Conservation (phyloP, 179 eudicot genomes). For the Spinacia oleracea region DNA sequence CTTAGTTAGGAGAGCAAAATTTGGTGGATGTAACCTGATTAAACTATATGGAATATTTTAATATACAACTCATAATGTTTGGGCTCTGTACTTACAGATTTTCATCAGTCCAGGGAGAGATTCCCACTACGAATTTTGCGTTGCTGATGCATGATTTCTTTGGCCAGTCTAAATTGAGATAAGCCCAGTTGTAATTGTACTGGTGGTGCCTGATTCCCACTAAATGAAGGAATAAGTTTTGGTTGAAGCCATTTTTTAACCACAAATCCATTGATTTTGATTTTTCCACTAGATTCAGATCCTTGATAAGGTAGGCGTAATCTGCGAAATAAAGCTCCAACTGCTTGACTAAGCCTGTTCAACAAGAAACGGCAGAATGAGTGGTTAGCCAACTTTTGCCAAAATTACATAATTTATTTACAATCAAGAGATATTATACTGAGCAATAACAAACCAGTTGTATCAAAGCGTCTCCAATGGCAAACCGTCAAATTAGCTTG, state of each 20-base stretch:
- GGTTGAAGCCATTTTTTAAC: constrained; percentile 86
- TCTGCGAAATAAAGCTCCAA: constrained; percentile 83
- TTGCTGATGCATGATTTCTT: constrained; percentile 64
- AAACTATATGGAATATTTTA: constrained; percentile 15
- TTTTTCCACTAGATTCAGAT: constrained; percentile 81
- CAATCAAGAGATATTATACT: no score
- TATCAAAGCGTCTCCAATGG: no score
- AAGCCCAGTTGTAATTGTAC: constrained; percentile 40
- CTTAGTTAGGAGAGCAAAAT: constrained; percentile 21
- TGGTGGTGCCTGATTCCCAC: constrained; percentile 26
- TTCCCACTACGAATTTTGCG: constrained; percentile 75
- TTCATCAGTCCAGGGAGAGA: constrained; percentile 57
- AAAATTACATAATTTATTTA: not conserved
- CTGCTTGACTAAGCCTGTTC: constrained; percentile 73
- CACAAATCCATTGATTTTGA: constrained; percentile 64
- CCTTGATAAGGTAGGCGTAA: constrained; percentile 73
- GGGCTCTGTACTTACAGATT: constrained; percentile 28
- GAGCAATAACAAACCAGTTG: no score
- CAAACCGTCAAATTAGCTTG: no score
- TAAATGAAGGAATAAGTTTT: constrained; percentile 46
- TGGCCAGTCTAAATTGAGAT: constrained; percentile 51
- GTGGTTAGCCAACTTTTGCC: not conserved
- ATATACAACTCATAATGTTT: constrained; percentile 22
- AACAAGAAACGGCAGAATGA: constrained; percentile 25
- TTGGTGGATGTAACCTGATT: constrained; percentile 19